Evolutionary conservation across 805 yeast species (phyloP), one percentile per base, ranked within the genome.

Genomic region (Schwanniomyces vanrijiae): DNA sequence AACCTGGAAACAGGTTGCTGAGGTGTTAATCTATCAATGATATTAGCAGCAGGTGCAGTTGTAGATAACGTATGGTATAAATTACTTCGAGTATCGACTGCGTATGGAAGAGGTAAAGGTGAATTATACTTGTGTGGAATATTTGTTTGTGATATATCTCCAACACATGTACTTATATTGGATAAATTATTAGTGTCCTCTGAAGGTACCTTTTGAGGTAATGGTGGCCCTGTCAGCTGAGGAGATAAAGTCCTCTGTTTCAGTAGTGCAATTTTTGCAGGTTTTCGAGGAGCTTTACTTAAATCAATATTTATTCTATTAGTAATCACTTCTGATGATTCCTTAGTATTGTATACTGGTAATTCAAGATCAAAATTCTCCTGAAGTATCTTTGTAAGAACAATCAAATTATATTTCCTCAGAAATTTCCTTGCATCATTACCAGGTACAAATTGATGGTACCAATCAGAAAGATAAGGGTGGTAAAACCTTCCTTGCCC

Each of bases 401-500:
- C 66, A 2, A 63, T 26, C 16, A 80, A 51, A 43, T 66, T 65
- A 46, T 52, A 69, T 20, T 53, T 45, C 16, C 39, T 26, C 4
- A 37, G 24, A 19, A 20, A 6, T 9, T 19, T 18, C 11, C 47
- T 43, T 4, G 42, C 45, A 5, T 43, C 18, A 24, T 50, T 42
- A 19, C 45, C 21, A 21, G 45, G 24, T 18, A 10, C 44, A 45
- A 57, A 51, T 7, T 58, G 48, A 10, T 50, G 50, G 37, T 46
- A 56, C 96, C 95, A 88, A 22, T 66, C 69, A n/a, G 83, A 64
- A 37, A 87, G 62, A 46, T 75, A 77, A 0, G 94, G 92, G 55
- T 86, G 84, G 59, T 83, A 86, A 44, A 89, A 76, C 40, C 69
- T 66, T 1, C 97, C 97, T 62, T 76, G 86, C 11, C 80, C 65